Evolutionary conservation across 164 flowering plant genomes (phyloP), one percentile per base, ranked within the genome.

Genomic region (Vitis labrusca): DNA sequence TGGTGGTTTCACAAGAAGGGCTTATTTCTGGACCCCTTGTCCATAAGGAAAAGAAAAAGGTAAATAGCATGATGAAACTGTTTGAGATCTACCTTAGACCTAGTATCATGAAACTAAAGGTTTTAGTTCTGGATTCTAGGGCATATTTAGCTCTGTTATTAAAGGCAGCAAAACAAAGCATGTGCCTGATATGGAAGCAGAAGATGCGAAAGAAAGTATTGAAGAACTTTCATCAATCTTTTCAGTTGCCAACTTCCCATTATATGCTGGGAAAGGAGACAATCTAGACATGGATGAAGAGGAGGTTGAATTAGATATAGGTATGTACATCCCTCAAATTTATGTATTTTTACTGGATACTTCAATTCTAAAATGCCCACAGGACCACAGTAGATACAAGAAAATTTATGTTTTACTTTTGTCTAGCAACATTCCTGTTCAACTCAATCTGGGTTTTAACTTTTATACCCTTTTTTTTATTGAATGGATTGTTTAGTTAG

Each of bases 1-100:
- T 82, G 50, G 58, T 73, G 44, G 29, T 50, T 73, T 32, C 68
- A 44, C 80, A 74, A 48, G 86, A 88, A 64, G 82, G 50, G 29
- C 48, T 62, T 50, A 17, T 62, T 47, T 64, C 80, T 70, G 78
- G 66, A 50, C 53, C 80, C 5, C 29, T 55, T 10, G 13, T 73
- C 66, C 89, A 69, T 8, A 92, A 87, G 79, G 97, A 94, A 80
- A 91, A 88, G 91, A 91, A 85, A 77, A 92, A 88, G 93, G 94
- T 92, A 69, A 8, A 56, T 68, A 61, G 32, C 49, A 69, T 30
- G 32, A 48, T 32, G 6, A 48, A 67, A 68, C 47, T 55, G 37
- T 59, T 15, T 27, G 29, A 61, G 53, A 2, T 61, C 44, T 61
- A 53, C 27, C 16, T 23, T 13, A 17, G 19, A 51, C 57, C 17